Conservation (phyloP, 768 basidiomycete species). For the Hypsizygus marmoreus region DNA sequence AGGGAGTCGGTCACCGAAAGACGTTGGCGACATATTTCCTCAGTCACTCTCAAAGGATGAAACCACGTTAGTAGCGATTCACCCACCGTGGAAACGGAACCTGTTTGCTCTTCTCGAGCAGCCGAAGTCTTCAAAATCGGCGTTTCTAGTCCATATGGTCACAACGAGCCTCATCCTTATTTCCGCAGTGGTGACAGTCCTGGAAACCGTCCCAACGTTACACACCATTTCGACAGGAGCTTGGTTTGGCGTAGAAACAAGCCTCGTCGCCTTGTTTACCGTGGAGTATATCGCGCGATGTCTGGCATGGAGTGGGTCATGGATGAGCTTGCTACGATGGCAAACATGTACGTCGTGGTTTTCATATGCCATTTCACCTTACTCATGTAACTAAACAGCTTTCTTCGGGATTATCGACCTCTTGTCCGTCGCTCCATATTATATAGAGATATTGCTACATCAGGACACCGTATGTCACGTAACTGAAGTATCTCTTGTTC, state of each 20-base stretch:
- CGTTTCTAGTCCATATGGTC: constrained; percentile 74
- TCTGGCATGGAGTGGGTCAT: constrained; percentile 74
- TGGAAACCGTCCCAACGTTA: constrained; percentile 80
- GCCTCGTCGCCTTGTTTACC: constrained; percentile 82
- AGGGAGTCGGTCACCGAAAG: constrained; percentile 29
- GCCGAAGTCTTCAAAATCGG: constrained; percentile 73
- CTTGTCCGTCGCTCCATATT: constrained; percentile 85
- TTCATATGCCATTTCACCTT: constrained; percentile 21
- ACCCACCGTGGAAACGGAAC: constrained; percentile 62
- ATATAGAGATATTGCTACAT: constrained; percentile 78
- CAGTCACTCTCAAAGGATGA: constrained; percentile 38
- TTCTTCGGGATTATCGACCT: constrained; percentile 88
- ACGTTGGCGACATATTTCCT: constrained; percentile 41
- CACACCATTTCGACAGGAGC: constrained; percentile 66
- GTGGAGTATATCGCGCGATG: constrained; percentile 77
- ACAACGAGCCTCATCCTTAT: constrained; percentile 72
- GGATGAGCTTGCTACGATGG: constrained; percentile 65
- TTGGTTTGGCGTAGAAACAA: constrained; percentile 90
- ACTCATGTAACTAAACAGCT: constrained; percentile 34
- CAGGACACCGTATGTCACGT: constrained; percentile 77
- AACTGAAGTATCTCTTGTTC: constrained; percentile 2
- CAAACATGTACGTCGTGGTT: constrained; percentile 60
- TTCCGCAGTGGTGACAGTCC: constrained; percentile 73
- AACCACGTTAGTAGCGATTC: constrained; percentile 32
- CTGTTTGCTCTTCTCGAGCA: constrained; percentile 76